phyloP scores from a whole-genome alignment of 2,329 filamentous ascomycete genomes.

The Colletotrichum abscissum region DNA sequence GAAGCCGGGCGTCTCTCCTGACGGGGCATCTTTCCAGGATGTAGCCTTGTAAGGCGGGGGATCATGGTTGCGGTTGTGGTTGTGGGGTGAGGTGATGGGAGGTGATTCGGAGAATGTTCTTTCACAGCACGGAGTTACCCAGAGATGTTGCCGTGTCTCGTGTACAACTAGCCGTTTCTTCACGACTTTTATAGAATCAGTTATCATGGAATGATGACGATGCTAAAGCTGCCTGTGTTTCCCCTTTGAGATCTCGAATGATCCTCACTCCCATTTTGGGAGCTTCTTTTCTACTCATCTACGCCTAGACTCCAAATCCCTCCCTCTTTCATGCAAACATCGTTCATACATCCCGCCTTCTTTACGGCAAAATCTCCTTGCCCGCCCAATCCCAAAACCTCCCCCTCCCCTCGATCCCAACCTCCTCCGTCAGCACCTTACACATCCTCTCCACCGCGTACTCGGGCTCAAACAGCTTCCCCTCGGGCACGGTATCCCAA shows the following conservation, averaged over 20 bases:
- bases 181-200: conserved; percentile 21
- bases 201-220: conserved; percentile 2
- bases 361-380: conserved; percentile 68
- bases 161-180: conserved; percentile 28
- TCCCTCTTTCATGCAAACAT: not conserved
- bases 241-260: not conserved
- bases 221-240: not conserved
- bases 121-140: conserved; percentile 30
- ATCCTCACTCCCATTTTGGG: not conserved
- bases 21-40: conserved; percentile 72
- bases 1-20: conserved; percentile 60
- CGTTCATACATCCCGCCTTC: conserved; percentile 29
- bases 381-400: conserved; percentile 78
- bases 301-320: too few species aligned
- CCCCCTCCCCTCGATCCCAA: conserved; percentile 65
- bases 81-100: not conserved
- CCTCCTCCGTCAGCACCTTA: conserved; percentile 63
- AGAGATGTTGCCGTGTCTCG: conserved; percentile 19
- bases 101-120: not conserved
- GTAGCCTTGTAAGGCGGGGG: conserved; percentile 62
- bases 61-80: not conserved
- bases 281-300: not conserved
- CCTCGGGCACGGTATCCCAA: conserved; percentile 72
- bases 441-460: conserved; percentile 74
- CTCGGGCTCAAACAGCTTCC: conserved; percentile 73